Evolutionary conservation across 345 rosid genomes (phyloP), one percentile per base, ranked within the genome.

Genomic region (Eucalyptus marginata): DNA sequence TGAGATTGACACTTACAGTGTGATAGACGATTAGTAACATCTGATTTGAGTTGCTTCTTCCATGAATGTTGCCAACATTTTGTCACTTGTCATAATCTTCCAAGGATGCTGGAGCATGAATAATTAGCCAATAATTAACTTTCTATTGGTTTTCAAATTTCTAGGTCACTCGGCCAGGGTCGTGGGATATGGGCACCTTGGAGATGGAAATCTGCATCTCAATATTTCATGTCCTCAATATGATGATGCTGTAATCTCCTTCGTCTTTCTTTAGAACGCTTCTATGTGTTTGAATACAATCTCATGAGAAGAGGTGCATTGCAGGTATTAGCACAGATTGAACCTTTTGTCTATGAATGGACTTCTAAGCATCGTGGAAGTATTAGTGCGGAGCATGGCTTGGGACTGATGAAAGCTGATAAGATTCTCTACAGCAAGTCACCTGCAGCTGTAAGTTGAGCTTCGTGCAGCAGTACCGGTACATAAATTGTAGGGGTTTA

Each of bases 311-410:
- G 49, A 62, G 58, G 50, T 85, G 68, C 22, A 50, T 90, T 89
- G 89, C 96, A 98, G 99, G 90, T 97, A 92, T 93, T 97, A 86
- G 93, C 94, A 51, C 94, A 93, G 91, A 93, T 98, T 44, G 99
- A 98, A 90, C 99, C 99, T 6, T 96, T 90, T 89, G 97, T 98
- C 66, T 97, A 98, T 56, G 97, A 97, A 92, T 98, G 99, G 99
- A 98, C 99, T 88, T 95, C 99, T 25, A 93, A 93, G 89, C 96
- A 95, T 91, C 93, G 94, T 40, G 99, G 99, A 85, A 97, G 99
- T 91, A 97, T 96, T 91, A 97, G 99, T 88, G 99, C 99, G 2
- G 99, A 98, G 92, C 99, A 98, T 87, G 99, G 99, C 84, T 90
- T 96, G 88, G 99, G 99, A 93, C 92, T 95, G 91, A 95, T 98